These are phyloP conservation scores for maize (Zea mays) DNA, from an alignment of 176 grass and related monocot genomes.

Conservation along the genomic window DNA sequence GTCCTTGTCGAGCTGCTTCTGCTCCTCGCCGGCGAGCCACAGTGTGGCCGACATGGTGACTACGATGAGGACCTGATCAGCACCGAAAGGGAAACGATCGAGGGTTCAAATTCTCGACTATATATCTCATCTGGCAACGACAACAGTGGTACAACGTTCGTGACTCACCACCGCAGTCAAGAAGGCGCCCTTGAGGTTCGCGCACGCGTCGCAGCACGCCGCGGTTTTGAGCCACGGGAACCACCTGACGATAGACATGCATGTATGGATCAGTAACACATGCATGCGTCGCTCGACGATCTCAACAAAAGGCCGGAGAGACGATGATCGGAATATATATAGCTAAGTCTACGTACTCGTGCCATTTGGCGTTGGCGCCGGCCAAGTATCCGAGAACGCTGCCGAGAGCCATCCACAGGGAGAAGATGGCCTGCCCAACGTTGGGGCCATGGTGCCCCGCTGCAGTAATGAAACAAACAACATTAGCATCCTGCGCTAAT, in stretches of 20 bases:
- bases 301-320: too few relatives aligned
- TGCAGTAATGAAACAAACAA: neutral
- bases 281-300: too few relatives aligned
- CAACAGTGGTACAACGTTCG: too few relatives aligned
- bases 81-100: neutral
- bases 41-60: slow-evolving; percentile 49
- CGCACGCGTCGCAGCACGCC: slow-evolving; percentile 58
- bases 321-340: too few relatives aligned
- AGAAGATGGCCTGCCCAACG: slow-evolving; percentile 68
- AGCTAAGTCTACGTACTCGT: slow-evolving; percentile 28
- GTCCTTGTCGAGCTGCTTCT: neutral
- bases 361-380: slow-evolving; percentile 53
- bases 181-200: slow-evolving; percentile 58
- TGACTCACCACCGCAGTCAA: slow-evolving; percentile 45
- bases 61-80: slow-evolving; percentile 37
- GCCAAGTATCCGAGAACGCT: slow-evolving; percentile 81
- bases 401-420: slow-evolving; percentile 84
- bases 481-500: neutral
- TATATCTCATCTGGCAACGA: too few relatives aligned
- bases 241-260: slow-evolving; percentile 25
- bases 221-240: slow-evolving; percentile 46
- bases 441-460: slow-evolving; percentile 43
- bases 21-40: slow-evolving; percentile 43
- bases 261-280: neutral
- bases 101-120: too few relatives aligned